These are phyloP conservation scores for Aspergillus nanangensis DNA, from an alignment of 495 filamentous ascomycete species.

Conservation along the genomic window DNA sequence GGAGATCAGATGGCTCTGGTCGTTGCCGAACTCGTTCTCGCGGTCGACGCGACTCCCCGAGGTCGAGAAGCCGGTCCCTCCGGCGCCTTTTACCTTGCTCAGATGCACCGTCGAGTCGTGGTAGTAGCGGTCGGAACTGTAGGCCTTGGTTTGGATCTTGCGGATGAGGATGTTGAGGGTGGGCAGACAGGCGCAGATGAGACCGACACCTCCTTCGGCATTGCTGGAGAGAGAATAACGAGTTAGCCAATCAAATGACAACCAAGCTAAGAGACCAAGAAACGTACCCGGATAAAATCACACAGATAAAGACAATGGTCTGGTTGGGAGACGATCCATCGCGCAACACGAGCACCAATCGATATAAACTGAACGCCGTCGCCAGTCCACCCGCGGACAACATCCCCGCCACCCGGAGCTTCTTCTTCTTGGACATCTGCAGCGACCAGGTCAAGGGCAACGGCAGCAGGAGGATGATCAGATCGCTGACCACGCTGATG, in stretches of 20 bases:
- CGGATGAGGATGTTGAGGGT: conserved; percentile 33
- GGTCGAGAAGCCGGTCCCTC: conserved; percentile 11
- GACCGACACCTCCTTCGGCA: conserved; percentile 41
- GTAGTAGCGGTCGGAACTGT: conserved; percentile 31
- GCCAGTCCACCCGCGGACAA: conserved; percentile 44
- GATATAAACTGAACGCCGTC: conserved; percentile 41
- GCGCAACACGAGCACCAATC: conserved; percentile 36
- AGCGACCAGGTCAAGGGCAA: conserved; percentile 44
- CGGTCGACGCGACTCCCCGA: conserved; percentile 14
- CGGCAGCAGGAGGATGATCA: conserved; percentile 42
- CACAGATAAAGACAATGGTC: conserved; percentile 38
- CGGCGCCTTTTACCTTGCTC: conserved; percentile 20
- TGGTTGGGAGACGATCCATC: conserved; percentile 27
- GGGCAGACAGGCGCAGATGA: conserved; percentile 47
- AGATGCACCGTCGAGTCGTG: conserved; percentile 25
- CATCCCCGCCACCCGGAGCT: conserved; percentile 41
- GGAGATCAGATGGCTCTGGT: conserved; percentile 33
- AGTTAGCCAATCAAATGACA: too few relatives aligned
- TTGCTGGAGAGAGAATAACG: too few relatives aligned
- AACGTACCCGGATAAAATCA: conserved; percentile 43
- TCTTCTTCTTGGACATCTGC: conserved; percentile 41
- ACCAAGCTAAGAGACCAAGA: too few relatives aligned
- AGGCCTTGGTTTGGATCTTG: conserved; percentile 22
- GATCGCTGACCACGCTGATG: conserved; percentile 42
- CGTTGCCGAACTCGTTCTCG: conserved; percentile 22